Evolutionary conservation across 2,329 filamentous ascomycete species (phyloP).

Genomic region (Aspergillus pseudoterreus): DNA sequence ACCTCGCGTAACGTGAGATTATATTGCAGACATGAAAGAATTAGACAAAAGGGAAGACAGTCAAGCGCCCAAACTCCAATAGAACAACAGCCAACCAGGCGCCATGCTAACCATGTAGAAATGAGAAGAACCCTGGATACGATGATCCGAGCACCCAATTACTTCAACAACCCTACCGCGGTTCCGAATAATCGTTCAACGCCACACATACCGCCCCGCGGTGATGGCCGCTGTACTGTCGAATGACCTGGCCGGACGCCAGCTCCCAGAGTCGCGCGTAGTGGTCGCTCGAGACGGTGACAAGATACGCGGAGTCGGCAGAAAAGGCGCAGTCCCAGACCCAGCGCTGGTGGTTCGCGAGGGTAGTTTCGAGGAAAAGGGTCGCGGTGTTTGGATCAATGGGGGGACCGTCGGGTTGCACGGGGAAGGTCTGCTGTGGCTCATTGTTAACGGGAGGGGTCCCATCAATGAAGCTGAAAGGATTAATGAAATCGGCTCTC

Average conservation of each 20-base stretch:
- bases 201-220: conserved; percentile 88
- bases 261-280: conserved; percentile 92
- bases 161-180: conserved; percentile 25
- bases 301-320: conserved; percentile 86
- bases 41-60: background rate
- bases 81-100: conserved; percentile 9
- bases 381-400: conserved; percentile 48
- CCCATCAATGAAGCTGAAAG: conserved; percentile 25
- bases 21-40: background rate
- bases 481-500: conserved; percentile 16
- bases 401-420: conserved; percentile 37
- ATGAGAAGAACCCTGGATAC: background rate
- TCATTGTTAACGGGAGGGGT: conserved; percentile 23
- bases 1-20: too few relatives aligned
- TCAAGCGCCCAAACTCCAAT: conserved; percentile 4
- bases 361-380: conserved; percentile 77
- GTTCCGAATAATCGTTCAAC: conserved; percentile 72
- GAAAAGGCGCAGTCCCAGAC: conserved; percentile 97
- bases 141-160: background rate
- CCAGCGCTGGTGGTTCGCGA: conserved; percentile 90
- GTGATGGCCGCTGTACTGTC: conserved; percentile 94
- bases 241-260: conserved; percentile 78
- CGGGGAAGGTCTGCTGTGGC: conserved; percentile 30
- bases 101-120: conserved; percentile 22
- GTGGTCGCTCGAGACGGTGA: conserved; percentile 90